phyloP scores from a whole-genome alignment of 2,329 filamentous ascomycete genomes.

The Talaromyces sp. region DNA sequence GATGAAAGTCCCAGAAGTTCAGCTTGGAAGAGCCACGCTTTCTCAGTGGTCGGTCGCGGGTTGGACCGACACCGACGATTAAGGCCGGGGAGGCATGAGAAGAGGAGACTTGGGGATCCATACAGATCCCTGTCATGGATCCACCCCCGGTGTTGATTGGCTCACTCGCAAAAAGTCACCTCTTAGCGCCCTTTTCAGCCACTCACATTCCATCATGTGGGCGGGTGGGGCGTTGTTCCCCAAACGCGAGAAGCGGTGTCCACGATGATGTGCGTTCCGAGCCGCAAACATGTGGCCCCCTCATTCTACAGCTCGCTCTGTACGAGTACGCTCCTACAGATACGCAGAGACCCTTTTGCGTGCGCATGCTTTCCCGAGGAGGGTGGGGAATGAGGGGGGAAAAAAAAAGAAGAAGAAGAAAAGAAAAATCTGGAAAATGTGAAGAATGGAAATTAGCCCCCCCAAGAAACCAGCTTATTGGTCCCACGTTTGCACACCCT shows the following conservation, averaged over 20 bases:
- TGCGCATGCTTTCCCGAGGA: no score
- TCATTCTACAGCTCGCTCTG: neutral
- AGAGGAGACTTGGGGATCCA: neutral
- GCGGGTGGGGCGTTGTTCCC: slow-evolving; percentile 1
- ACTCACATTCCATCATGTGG: slow-evolving; percentile 8
- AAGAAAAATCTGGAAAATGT: neutral
- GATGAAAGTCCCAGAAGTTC: slow-evolving; percentile 2
- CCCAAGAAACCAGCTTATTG: neutral
- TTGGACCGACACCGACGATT: slow-evolving; percentile 26
- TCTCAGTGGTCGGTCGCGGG: neutral
- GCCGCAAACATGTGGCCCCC: slow-evolving; percentile 8
- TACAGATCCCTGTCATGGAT: slow-evolving; percentile 4
- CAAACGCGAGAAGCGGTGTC: slow-evolving; percentile 26
- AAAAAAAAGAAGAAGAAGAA: neutral
- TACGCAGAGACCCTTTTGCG: no score
- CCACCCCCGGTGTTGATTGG: slow-evolving; percentile 11
- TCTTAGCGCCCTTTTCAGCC: slow-evolving; percentile 13
- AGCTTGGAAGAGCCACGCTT: neutral
- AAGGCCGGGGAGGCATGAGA: slow-evolving; percentile 12
- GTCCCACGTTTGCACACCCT: neutral
- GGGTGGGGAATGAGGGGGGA: no score
- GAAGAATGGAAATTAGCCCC: no score
- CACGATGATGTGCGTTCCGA: slow-evolving; percentile 5
- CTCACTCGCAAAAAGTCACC: neutral
- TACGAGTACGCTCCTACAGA: neutral